Evolutionary conservation across 768 basidiomycete species (phyloP).

Genomic region (Hericium erinaceus): DNA sequence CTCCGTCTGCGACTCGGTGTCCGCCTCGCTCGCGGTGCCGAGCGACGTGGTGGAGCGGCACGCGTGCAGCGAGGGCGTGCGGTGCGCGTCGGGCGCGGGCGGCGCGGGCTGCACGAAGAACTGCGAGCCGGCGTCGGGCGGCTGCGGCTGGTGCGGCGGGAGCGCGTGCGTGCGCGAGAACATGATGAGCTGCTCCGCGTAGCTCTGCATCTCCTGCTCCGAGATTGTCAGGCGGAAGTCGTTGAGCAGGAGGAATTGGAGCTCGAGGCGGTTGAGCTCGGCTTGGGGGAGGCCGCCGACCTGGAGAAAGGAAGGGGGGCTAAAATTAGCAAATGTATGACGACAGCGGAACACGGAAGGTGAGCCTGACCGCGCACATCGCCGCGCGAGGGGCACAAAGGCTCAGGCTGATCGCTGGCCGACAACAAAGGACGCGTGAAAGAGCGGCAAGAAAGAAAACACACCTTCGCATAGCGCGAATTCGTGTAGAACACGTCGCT

Average conservation of each 20-base stretch:
- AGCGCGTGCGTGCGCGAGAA: conserved; percentile 39
- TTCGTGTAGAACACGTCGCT: conserved; percentile 99
- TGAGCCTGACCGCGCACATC: not conserved
- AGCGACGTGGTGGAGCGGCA: conserved; percentile 12
- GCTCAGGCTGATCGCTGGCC: not conserved
- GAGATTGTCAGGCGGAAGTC: conserved; percentile 89
- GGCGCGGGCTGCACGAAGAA: conserved; percentile 19
- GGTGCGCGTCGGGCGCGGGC: conserved; percentile 8
- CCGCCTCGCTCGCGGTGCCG: conserved; percentile 22
- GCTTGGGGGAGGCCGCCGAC: conserved; percentile 91
- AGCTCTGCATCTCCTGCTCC: conserved; percentile 86
- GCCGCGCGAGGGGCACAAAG: not conserved
- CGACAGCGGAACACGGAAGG: not conserved
- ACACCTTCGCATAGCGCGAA: conserved; percentile 93
- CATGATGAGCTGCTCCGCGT: conserved; percentile 81
- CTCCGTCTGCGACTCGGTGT: conserved; percentile 29
- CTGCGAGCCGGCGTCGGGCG: conserved; percentile 28
- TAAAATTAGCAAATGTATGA: conserved; percentile 3
- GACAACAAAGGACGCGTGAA: not conserved
- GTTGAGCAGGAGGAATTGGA: conserved; percentile 94
- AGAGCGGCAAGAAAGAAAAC: conserved; percentile 15
- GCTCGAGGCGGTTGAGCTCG: conserved; percentile 92
- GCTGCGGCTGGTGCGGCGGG: conserved; percentile 12
- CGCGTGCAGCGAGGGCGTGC: conserved; percentile 9
- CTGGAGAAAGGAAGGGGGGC: conserved; percentile 27